A percentile compares a stretch with the other conserved stretches of the same genome.
phyloP scores from a whole-genome alignment of 768 basidiomycete species.

The Boletus subparvulus region DNA sequence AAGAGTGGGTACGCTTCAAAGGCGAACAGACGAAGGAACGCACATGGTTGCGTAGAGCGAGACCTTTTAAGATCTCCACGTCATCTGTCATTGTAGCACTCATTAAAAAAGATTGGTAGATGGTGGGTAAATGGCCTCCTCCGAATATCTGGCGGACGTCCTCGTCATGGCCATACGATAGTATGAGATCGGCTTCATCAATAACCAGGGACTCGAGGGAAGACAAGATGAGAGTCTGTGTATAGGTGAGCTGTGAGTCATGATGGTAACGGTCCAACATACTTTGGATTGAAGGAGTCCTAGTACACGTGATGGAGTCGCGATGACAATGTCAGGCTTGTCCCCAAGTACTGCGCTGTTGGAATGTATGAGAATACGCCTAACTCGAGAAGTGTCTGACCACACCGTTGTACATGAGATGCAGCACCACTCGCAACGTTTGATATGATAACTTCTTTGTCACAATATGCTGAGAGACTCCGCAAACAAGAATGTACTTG shows the following conservation, averaged over 20 bases:
- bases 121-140: conserved; percentile 71
- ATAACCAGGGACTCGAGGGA: conserved; percentile 86
- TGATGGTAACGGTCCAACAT: conserved; percentile 7
- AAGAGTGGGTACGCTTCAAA: not conserved
- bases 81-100: conserved; percentile 98
- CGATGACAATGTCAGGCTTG: conserved; percentile 75
- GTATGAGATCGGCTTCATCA: conserved; percentile 95
- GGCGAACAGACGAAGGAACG: conserved; percentile 26
- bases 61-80: conserved; percentile 86
- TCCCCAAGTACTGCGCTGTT: conserved; percentile 58
- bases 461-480: conserved; percentile 72
- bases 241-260: not conserved
- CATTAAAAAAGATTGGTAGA: conserved; percentile 93
- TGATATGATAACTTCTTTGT: conserved; percentile 63
- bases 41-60: conserved; percentile 85
- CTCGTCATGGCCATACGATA: conserved; percentile 96
- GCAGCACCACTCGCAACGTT: conserved; percentile 78
- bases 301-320: conserved; percentile 73
- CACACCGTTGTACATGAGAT: conserved; percentile 71
- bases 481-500: conserved; percentile 78
- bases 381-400: not conserved
- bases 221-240: conserved; percentile 60
- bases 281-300: conserved; percentile 71
- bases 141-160: conserved; percentile 73
- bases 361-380: not conserved